These are phyloP conservation scores for Punica granatum DNA, from an alignment of 345 rosid genomes.

Conservation along the genomic window DNA sequence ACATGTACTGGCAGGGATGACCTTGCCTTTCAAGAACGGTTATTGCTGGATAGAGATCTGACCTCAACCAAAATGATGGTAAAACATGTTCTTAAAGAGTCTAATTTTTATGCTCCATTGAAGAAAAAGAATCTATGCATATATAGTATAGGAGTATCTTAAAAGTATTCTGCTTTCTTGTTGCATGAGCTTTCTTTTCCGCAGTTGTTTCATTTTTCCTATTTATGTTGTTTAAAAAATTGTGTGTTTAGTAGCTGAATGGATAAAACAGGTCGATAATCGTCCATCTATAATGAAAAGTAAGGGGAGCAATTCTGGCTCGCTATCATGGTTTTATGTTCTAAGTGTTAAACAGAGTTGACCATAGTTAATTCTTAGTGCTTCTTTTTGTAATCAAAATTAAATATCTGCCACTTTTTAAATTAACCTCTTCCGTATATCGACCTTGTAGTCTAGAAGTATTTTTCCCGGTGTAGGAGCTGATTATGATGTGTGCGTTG, in stretches of 20 bases:
- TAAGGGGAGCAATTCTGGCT: neutral
- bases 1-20: neutral
- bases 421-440: neutral
- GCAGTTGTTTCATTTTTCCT: neutral
- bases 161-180: neutral
- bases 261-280: neutral
- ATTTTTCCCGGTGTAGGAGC: neutral
- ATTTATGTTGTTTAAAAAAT: neutral
- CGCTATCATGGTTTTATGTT: neutral
- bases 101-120: neutral
- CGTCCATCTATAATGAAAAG: neutral
- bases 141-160: neutral
- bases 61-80: slow-evolving; percentile 1
- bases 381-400: neutral
- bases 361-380: neutral
- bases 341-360: neutral
- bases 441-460: neutral
- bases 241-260: neutral
- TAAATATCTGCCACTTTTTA: neutral
- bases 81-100: neutral
- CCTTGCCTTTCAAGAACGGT: slow-evolving; percentile 3
- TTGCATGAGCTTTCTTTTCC: neutral
- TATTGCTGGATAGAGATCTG: neutral
- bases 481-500: neutral
- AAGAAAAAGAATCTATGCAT: neutral